phyloP scores from a whole-genome alignment of 2,329 filamentous ascomycete genomes.

The Aureobasidium sp. region DNA sequence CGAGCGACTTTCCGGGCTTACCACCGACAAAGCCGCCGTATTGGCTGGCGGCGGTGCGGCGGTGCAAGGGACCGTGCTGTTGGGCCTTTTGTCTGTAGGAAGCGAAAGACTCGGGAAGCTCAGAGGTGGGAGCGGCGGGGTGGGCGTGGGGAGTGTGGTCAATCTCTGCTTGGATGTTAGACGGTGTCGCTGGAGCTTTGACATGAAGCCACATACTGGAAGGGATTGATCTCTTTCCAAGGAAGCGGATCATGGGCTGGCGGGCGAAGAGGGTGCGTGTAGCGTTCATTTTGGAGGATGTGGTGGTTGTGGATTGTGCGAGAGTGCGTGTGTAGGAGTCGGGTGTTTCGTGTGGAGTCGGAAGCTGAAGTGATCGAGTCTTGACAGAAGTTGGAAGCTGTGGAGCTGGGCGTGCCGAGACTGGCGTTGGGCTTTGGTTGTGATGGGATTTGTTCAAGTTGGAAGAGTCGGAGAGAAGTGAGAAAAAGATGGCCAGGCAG shows the following conservation, averaged over 20 bases:
- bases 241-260: constrained; percentile 46
- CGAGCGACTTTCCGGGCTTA: constrained; percentile 61
- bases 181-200: neutral
- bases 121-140: constrained; percentile 60
- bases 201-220: constrained; percentile 30
- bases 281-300: constrained; percentile 34
- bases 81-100: constrained; percentile 71
- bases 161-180: constrained; percentile 46
- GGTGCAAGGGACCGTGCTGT: constrained; percentile 63
- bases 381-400: constrained; percentile 3
- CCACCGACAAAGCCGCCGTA: constrained; percentile 48
- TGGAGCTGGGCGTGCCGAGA: constrained; percentile 5
- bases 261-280: constrained; percentile 41
- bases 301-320: neutral
- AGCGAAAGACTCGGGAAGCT: constrained; percentile 64
- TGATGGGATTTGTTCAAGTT: neutral
- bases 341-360: neutral
- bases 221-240: constrained; percentile 43
- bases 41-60: constrained; percentile 17
- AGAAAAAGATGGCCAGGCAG: neutral
- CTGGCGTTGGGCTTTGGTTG: neutral
- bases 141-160: constrained; percentile 69
- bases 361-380: neutral
- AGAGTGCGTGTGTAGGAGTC: neutral
- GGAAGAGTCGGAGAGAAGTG: neutral